Conservation (phyloP, 1,284 basidiomycete genomes). For the Ganoderma sinense region DNA sequence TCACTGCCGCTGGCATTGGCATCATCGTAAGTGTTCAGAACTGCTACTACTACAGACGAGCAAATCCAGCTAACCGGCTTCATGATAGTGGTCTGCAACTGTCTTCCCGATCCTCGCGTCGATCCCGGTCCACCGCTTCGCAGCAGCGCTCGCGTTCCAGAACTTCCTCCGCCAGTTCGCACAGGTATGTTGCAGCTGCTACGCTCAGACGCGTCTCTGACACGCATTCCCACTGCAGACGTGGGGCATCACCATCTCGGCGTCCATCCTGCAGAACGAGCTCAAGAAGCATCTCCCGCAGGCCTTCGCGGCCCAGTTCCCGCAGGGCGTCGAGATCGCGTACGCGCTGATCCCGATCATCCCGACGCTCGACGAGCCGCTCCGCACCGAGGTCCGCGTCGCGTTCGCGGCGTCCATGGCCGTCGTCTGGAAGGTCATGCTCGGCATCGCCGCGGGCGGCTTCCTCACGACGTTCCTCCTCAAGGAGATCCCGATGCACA, state of each 20-base stretch:
- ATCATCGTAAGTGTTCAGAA: slow-evolving; percentile 35
- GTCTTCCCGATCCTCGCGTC: slow-evolving; percentile 47
- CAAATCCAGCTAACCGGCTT: too few relatives aligned
- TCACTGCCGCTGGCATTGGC: slow-evolving; percentile 36
- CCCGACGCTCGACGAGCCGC: slow-evolving; percentile 25
- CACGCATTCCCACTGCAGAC: slow-evolving; percentile 32
- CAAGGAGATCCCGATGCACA: slow-evolving; percentile 8
- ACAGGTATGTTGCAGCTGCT: slow-evolving; percentile 1
- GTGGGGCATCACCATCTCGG: slow-evolving; percentile 49
- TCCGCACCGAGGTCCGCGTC: slow-evolving; percentile 33
- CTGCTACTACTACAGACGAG: too few relatives aligned
- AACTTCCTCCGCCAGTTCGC: slow-evolving; percentile 33
- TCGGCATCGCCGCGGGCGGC: slow-evolving; percentile 35
- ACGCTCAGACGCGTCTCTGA: too few relatives aligned
- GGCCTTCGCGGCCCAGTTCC: slow-evolving; percentile 38
- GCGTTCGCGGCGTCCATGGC: slow-evolving; percentile 38
- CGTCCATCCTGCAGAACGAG: slow-evolving; percentile 50
- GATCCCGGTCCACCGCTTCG: slow-evolving; percentile 38
- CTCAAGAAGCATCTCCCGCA: slow-evolving; percentile 44
- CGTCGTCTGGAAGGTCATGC: slow-evolving; percentile 38
- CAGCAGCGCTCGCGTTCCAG: slow-evolving; percentile 42
- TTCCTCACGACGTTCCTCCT: slow-evolving; percentile 8
- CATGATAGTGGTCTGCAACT: slow-evolving; percentile 32
- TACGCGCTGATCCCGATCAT: slow-evolving; percentile 40
- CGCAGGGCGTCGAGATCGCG: slow-evolving; percentile 29